Percentiles rank a stretch among this genome's conserved stretches.
Conservation (phyloP, 345 rosid genomes). For the Erodium maritimum region DNA sequence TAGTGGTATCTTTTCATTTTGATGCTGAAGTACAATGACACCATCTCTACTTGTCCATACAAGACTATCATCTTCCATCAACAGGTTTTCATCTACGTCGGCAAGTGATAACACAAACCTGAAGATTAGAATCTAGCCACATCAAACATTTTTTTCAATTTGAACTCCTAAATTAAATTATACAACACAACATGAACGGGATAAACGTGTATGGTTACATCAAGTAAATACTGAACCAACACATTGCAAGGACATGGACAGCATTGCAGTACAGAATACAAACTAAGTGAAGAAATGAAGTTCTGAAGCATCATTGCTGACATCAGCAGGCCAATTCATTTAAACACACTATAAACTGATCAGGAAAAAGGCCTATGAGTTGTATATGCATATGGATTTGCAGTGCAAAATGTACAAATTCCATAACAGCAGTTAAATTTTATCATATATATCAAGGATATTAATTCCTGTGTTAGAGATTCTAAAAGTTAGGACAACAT, state of each 20-base stretch:
- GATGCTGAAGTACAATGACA: constrained; percentile 90
- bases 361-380: neutral
- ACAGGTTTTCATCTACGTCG: constrained; percentile 78
- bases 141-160: constrained; percentile 2
- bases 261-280: too few species aligned
- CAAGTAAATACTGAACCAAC: too few species aligned
- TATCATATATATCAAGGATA: neutral
- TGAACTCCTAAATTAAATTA: constrained; percentile 3
- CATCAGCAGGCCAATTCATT: too few species aligned
- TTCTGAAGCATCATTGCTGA: too few species aligned
- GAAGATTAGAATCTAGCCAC: constrained; percentile 12
- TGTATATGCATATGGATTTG: neutral
- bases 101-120: constrained; percentile 93
- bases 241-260: neutral
- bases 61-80: constrained; percentile 98
- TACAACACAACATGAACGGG: neutral
- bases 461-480: neutral
- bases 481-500: neutral
- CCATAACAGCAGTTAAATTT: neutral
- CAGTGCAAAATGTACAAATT: neutral
- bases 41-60: constrained; percentile 95
- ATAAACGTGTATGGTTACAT: neutral
- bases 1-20: constrained; percentile 74
- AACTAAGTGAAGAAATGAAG: neutral
- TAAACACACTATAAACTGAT: neutral